phyloP scores from a whole-genome alignment of 345 rosid genomes.

The Stellera chamaejasme region DNA sequence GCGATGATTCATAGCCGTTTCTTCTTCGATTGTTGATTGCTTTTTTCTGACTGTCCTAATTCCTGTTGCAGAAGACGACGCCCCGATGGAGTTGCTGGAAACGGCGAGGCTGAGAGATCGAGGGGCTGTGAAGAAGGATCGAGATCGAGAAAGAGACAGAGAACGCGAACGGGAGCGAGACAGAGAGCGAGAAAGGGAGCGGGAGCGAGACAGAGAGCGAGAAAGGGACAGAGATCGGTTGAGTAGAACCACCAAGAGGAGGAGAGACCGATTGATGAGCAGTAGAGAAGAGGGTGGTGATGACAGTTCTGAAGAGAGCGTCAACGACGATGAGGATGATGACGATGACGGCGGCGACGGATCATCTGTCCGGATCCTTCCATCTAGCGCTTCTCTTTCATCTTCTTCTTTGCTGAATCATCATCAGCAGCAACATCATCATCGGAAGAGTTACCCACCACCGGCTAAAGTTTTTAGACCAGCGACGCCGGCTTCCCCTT shows the following conservation, averaged over 20 bases:
- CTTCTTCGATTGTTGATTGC: neutral
- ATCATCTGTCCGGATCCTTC: constrained; percentile 54
- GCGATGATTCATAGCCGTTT: neutral
- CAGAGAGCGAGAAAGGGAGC: constrained; percentile 63
- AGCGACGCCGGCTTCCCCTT: constrained; percentile 34
- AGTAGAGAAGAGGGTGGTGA: constrained; percentile 70
- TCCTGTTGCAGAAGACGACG: constrained; percentile 63
- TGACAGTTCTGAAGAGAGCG: constrained; percentile 87
- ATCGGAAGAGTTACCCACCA: constrained; percentile 60
- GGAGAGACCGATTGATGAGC: constrained; percentile 63
- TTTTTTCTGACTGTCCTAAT: neutral
- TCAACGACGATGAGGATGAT: constrained; percentile 87
- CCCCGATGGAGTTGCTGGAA: constrained; percentile 63
- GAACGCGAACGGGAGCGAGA: constrained; percentile 67
- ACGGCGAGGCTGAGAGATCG: constrained; percentile 86
- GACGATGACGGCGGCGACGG: constrained; percentile 58
- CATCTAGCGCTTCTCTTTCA: constrained; percentile 45
- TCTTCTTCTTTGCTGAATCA: constrained; percentile 49
- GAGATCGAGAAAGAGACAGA: constrained; percentile 57
- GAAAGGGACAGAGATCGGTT: constrained; percentile 79
- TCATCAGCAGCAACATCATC: constrained; percentile 28
- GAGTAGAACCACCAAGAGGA: constrained; percentile 63
- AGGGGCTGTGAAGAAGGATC: constrained; percentile 63
- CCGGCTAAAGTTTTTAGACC: constrained; percentile 51
- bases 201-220: constrained; percentile 40